Percentiles rank a stretch among this genome's conserved stretches.
Evolutionary conservation across 1,284 basidiomycete genomes (phyloP).

Genomic region (Gymnopus androsaceus): DNA sequence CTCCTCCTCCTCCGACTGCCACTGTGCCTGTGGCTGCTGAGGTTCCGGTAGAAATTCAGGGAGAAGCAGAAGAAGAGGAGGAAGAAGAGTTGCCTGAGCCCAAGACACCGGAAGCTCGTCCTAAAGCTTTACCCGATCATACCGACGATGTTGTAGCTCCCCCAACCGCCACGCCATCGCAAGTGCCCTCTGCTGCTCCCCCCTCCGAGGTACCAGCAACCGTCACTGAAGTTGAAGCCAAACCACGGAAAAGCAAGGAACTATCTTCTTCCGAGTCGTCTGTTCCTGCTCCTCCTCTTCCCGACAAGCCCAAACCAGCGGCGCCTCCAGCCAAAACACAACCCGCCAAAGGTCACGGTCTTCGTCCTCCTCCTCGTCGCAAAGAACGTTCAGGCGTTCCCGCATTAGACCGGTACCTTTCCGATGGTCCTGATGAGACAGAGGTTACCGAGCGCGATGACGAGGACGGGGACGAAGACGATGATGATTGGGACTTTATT

Average conservation of each 20-base stretch:
- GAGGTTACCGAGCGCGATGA: slow-evolving; percentile 61
- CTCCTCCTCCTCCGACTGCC: background rate
- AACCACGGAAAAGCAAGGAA: slow-evolving; percentile 28
- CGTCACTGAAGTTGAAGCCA: slow-evolving; percentile 24
- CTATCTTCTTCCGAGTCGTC: slow-evolving; percentile 13
- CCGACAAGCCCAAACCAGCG: slow-evolving; percentile 28
- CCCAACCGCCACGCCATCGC: slow-evolving; percentile 17
- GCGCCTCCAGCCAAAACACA: slow-evolving; percentile 21
- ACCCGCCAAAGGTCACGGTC: slow-evolving; percentile 18
- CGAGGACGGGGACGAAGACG: slow-evolving; percentile 69
- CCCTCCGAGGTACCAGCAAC: slow-evolving; percentile 22
- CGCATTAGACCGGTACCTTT: slow-evolving; percentile 70
- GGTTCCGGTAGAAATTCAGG: slow-evolving; percentile 8
- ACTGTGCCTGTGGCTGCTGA: slow-evolving; percentile 27
- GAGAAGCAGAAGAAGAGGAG: slow-evolving; percentile 21
- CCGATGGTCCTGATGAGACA: slow-evolving; percentile 53
- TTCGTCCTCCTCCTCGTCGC: slow-evolving; percentile 35
- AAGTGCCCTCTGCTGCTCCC: slow-evolving; percentile 10
- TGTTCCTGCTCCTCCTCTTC: slow-evolving; percentile 18
- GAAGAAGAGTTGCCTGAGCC: slow-evolving; percentile 52
- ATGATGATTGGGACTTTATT: slow-evolving; percentile 87
- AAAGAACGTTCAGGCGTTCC: slow-evolving; percentile 78
- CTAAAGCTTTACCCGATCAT: slow-evolving; percentile 40
- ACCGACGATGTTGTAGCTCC: slow-evolving; percentile 18
- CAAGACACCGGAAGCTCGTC: slow-evolving; percentile 73